Percentiles rank a stretch among this genome's conserved stretches.
These are phyloP conservation scores for Aureobasidium sp. DNA, from an alignment of 2,329 filamentous ascomycete species.

Conservation along the genomic window DNA sequence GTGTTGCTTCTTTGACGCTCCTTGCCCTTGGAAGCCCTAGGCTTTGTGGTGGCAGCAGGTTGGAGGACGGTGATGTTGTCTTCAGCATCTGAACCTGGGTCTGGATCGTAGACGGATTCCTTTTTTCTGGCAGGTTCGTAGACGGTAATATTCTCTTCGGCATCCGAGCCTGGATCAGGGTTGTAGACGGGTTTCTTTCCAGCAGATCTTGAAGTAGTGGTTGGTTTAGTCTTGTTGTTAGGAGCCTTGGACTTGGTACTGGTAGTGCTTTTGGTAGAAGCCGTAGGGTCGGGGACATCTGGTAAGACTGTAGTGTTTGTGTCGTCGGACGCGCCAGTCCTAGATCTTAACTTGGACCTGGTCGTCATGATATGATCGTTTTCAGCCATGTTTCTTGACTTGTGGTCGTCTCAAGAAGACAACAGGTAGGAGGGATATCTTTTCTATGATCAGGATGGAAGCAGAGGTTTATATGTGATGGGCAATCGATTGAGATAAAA, in stretches of 20 bases:
- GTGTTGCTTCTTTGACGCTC: background rate
- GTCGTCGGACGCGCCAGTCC: too few species aligned
- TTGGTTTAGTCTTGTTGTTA: background rate
- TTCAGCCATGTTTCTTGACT: background rate
- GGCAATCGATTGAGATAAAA: background rate
- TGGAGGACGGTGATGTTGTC: background rate
- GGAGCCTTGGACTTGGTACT: background rate
- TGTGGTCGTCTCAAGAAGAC: background rate
- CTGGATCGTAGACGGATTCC: background rate
- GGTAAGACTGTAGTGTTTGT: too few species aligned
- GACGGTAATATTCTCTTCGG: background rate
- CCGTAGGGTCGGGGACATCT: too few species aligned
- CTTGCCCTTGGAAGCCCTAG: background rate
- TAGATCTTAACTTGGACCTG: background rate
- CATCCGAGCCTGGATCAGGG: background rate
- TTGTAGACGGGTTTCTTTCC: background rate
- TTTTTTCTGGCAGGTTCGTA: background rate
- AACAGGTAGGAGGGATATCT: background rate
- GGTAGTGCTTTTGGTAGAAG: background rate
- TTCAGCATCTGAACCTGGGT: background rate
- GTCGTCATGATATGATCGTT: background rate
- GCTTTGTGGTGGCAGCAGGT: background rate
- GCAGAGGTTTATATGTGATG: background rate
- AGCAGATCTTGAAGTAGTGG: background rate
- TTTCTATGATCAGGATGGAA: background rate